Conservation (phyloP, 1,284 basidiomycete genomes). For the Ceratobasidium sp. region DNA sequence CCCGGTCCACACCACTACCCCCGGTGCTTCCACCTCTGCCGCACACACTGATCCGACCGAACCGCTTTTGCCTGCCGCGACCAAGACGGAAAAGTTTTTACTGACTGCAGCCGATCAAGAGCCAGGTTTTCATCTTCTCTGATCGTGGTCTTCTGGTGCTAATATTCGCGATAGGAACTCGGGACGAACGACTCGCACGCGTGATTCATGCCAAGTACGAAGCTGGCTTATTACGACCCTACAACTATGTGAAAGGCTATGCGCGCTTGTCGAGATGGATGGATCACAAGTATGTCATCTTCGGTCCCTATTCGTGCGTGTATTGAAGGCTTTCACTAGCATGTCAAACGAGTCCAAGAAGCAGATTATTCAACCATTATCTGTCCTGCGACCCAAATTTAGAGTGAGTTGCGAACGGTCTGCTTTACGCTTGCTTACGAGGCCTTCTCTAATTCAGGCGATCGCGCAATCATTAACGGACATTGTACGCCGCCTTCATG, state of each 20-base stretch:
- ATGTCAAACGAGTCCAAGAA: conserved; percentile 90
- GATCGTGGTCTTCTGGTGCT: background rate
- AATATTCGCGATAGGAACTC: conserved; percentile 66
- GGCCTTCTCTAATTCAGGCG: conserved; percentile 57
- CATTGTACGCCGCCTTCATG: conserved; percentile 60
- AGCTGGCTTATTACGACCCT: conserved; percentile 92
- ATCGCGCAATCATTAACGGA: conserved; percentile 90
- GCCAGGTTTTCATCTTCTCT: conserved; percentile 1
- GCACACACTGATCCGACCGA: conserved; percentile 45
- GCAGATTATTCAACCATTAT: conserved; percentile 87
- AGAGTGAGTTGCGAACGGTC: conserved; percentile 57
- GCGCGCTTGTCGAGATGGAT: conserved; percentile 91
- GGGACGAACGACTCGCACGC: conserved; percentile 87
- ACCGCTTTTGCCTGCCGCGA: conserved; percentile 68
- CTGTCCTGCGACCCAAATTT: conserved; percentile 92
- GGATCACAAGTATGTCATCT: conserved; percentile 77
- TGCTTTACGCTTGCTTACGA: conserved; percentile 12
- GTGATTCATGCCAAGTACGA: conserved; percentile 98
- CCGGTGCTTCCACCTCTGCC: conserved; percentile 36
- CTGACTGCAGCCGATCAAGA: conserved; percentile 96
- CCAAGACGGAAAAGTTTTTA: conserved; percentile 86
- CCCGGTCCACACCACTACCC: conserved; percentile 37
- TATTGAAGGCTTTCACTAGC: conserved; percentile 52
- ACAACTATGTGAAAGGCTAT: conserved; percentile 96
- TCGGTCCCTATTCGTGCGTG: background rate